phyloP scores from a whole-genome alignment of 805 yeast genomes.

The Candida sonorensis region DNA sequence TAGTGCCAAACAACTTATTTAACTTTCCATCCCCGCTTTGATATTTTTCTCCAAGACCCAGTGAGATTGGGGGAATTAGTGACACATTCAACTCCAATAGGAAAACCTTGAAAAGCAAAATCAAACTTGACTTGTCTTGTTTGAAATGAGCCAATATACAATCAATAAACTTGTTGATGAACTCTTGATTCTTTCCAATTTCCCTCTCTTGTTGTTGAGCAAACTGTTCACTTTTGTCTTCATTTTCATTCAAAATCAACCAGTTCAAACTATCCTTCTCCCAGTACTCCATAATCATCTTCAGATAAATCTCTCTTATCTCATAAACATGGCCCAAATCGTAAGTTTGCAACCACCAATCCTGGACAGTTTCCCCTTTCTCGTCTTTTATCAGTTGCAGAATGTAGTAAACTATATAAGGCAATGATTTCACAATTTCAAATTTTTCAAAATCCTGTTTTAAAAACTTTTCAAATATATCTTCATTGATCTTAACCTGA shows the following conservation, averaged over 20 bases:
- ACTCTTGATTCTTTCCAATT: neutral
- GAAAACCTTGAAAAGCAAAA: slow-evolving; percentile 9
- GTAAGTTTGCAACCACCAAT: slow-evolving; percentile 9
- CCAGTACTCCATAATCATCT: no score
- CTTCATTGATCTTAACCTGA: slow-evolving; percentile 7
- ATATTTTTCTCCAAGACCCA: slow-evolving; percentile 8
- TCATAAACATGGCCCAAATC: slow-evolving; percentile 7
- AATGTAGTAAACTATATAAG: slow-evolving; percentile 42
- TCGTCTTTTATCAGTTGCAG: slow-evolving; percentile 4
- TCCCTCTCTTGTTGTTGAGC: no score
- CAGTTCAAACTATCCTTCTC: no score
- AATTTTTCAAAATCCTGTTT: neutral
- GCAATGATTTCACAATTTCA: slow-evolving; percentile 23
- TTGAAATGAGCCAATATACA: slow-evolving; percentile 1
- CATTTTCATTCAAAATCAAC: no score
- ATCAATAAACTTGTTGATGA: slow-evolving; percentile 4
- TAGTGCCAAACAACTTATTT: slow-evolving; percentile 2
- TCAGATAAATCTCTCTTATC: slow-evolving; percentile 4
- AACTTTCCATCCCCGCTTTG: no score
- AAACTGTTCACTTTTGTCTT: no score
- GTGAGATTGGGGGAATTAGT: slow-evolving; percentile 9
- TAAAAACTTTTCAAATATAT: no score
- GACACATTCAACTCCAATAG: slow-evolving; percentile 8
- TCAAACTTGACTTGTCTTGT: slow-evolving; percentile 5
- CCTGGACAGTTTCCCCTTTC: slow-evolving; percentile 1